Conservation (phyloP, 1,284 basidiomycete genomes). For the Moesziomyces sp. region DNA sequence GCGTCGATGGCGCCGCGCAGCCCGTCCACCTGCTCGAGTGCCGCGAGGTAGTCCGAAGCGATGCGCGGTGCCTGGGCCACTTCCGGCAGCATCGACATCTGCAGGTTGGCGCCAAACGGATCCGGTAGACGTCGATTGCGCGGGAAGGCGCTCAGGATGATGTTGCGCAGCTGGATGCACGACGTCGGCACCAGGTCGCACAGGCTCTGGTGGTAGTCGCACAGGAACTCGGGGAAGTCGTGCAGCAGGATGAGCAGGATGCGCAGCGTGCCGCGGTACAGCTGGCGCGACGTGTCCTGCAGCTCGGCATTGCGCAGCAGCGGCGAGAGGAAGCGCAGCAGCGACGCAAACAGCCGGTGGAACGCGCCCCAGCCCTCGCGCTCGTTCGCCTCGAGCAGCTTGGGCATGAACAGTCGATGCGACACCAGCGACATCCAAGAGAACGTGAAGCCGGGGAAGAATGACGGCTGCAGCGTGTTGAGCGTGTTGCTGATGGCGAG, state of each 20-base stretch:
- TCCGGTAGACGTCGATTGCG: conserved; percentile 82
- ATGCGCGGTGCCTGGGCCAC: conserved; percentile 90
- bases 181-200: conserved; percentile 90
- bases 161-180: conserved; percentile 95
- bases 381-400: conserved; percentile 84
- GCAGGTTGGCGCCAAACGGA: conserved; percentile 73
- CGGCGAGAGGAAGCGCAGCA: conserved; percentile 92
- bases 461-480: conserved; percentile 93
- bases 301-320: conserved; percentile 87
- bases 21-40: conserved; percentile 75
- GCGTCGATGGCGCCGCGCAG: conserved; percentile 36
- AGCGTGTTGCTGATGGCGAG: conserved; percentile 90
- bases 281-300: conserved; percentile 82
- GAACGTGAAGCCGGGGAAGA: conserved; percentile 97
- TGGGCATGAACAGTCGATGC: conserved; percentile 96
- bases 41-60: conserved; percentile 86
- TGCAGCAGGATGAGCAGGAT: conserved; percentile 93
- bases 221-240: conserved; percentile 98
- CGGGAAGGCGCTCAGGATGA: conserved; percentile 97
- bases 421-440: conserved; percentile 98
- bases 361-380: conserved; percentile 94
- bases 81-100: conserved; percentile 78
- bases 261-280: conserved; percentile 92
- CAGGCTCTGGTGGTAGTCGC: conserved; percentile 94
- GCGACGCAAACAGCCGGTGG: conserved; percentile 89